Evolutionary conservation across 805 yeast genomes (phyloP).

Genomic region (Lipomyces chichibuensis): DNA sequence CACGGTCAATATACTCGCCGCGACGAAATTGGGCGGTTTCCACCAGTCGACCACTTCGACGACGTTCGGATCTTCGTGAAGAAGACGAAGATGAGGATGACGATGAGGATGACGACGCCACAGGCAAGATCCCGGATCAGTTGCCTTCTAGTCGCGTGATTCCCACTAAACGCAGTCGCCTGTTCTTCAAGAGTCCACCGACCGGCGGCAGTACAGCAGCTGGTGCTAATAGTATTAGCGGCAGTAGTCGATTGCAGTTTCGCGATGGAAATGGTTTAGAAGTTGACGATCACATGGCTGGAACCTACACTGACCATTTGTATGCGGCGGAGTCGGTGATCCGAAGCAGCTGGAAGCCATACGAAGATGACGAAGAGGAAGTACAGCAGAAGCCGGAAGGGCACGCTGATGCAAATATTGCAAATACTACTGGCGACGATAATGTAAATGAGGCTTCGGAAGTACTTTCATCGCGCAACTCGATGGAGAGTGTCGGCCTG

Average conservation of each 20-base stretch:
- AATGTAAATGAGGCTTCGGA: slow-evolving; percentile 2
- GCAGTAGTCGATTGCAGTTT: slow-evolving; percentile 13
- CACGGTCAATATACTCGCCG: slow-evolving; percentile 25
- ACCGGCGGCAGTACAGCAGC: slow-evolving; percentile 10
- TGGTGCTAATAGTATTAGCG: slow-evolving; percentile 18
- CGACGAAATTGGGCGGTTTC: slow-evolving; percentile 21
- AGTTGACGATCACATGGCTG: slow-evolving; percentile 21
- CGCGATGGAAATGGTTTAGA: slow-evolving; percentile 16
- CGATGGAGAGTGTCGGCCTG: slow-evolving; percentile 34
- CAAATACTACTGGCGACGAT: slow-evolving; percentile 4
- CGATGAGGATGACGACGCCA: slow-evolving; percentile 24
- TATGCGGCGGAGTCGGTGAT: slow-evolving; percentile 34
- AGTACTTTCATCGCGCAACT: slow-evolving; percentile 23
- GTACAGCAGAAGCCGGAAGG: background rate
- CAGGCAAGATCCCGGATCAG: slow-evolving; percentile 16
- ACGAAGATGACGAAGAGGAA: slow-evolving; percentile 23
- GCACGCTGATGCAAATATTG: background rate
- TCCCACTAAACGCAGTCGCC: slow-evolving; percentile 15
- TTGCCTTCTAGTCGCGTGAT: slow-evolving; percentile 1
- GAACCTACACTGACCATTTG: slow-evolving; percentile 32
- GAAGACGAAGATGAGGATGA: slow-evolving; percentile 27
- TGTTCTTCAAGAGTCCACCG: slow-evolving; percentile 14
- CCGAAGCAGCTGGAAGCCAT: slow-evolving; percentile 30
- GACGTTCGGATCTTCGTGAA: slow-evolving; percentile 15
- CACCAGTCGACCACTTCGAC: background rate